Evolutionary conservation across 2,329 filamentous ascomycete species (phyloP), one percentile per base, ranked within the genome.

Genomic region (Mollisia scopiformis): DNA sequence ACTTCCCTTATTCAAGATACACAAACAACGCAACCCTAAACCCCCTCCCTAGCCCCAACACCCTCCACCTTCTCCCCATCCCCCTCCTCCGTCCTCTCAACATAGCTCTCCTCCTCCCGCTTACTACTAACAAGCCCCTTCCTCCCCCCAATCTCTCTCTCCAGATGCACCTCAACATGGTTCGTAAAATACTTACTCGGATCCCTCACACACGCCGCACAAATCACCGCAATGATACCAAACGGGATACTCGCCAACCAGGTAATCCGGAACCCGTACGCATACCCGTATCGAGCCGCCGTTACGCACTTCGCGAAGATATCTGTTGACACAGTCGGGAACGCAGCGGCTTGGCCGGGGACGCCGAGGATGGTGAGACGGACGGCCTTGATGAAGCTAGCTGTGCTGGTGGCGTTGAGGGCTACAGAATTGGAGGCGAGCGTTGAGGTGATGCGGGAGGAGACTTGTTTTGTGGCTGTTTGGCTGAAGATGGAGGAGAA

Each of bases 191-290:
- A 65, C 28, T 53, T 60, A 19, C 43, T 55, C 54, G 62, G 62
- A 43, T 65, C 62, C 16, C 55, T 57, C 2, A 65, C 59, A 37
- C 67, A 66, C 23, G 72, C 64, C 6, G 75, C 72, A 31, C 69
- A 66, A 6, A 71, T 39, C n/a, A 68, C 72, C 3, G 75, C 75
- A n/a, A 72, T 68, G 25, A 67, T 69, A 0, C 75, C 74, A 62
- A 77, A 76, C 0, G 73, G 74, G 58, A 77, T 74, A 2, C 74
- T 73, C 2, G 74, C 69, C 19, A 75, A 63, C 61, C 75, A 77
- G 7, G 75, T 74, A 4, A 75, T 69, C 30, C 67, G 69, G 60
- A 77, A 76, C 1, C 70, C 72, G 27, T 73, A 64, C 1, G 76
- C 73, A 64, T 76, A 76, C 5, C 72, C 67, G 49, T 68, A 62